A percentile compares a stretch with the other conserved stretches of the same genome.
Evolutionary conservation across 2,329 filamentous ascomycete species (phyloP).

Genomic region (Colletotrichum kahawae): DNA sequence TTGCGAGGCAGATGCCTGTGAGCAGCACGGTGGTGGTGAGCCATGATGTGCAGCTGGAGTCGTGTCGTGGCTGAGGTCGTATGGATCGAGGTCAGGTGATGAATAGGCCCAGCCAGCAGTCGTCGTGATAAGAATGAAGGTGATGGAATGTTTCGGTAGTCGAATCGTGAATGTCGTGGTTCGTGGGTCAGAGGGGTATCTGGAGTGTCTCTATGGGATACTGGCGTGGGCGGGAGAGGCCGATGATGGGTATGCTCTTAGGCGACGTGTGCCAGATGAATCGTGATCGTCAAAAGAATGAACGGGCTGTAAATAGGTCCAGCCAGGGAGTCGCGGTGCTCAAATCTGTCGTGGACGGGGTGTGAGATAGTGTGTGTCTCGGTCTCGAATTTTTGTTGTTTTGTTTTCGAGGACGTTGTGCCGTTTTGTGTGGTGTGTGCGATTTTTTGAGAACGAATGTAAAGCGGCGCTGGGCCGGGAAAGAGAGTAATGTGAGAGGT

Average conservation of each 20-base stretch:
- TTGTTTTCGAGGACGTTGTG: background rate
- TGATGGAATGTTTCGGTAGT: background rate
- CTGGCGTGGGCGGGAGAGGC: background rate
- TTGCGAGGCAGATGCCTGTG: slow-evolving; percentile 18
- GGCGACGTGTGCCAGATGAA: background rate
- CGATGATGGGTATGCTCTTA: slow-evolving; percentile 1
- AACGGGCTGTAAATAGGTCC: slow-evolving; percentile 2
- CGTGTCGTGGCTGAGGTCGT: background rate
- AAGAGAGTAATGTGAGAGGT: slow-evolving; percentile 21
- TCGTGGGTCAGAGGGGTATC: slow-evolving; percentile 12
- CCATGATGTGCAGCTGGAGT: background rate
- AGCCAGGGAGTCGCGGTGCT: slow-evolving; percentile 7
- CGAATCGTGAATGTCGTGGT: slow-evolving; percentile 13
- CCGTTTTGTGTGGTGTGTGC: background rate
- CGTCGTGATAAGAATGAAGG: background rate
- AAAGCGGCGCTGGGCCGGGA: slow-evolving; percentile 20
- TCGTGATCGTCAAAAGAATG: slow-evolving; percentile 20
- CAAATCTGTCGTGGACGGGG: background rate
- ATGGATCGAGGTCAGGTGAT: background rate
- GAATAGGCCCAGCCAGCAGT: slow-evolving; percentile 5
- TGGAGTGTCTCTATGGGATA: background rate
- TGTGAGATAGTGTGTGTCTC: background rate
- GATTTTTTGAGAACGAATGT: slow-evolving; percentile 14
- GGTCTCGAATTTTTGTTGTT: background rate
- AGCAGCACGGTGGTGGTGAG: slow-evolving; percentile 9